Conservation (phyloP, 2,329 filamentous ascomycete genomes). For the Arthrobotrys musiformis region DNA sequence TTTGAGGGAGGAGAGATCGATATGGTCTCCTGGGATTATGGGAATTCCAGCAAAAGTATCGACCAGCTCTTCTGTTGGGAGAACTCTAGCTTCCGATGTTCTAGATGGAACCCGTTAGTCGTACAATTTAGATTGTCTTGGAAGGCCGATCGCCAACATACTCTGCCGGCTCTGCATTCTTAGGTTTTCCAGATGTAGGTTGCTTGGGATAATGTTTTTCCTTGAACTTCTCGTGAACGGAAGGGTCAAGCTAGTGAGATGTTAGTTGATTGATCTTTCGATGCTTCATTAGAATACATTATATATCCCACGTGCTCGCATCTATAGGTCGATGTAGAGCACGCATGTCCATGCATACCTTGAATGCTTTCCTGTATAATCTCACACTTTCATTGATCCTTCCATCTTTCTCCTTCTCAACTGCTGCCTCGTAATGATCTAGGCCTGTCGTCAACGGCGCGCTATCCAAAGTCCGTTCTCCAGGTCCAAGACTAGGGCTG, state of each 20-base stretch:
- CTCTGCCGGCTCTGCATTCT: slow-evolving; percentile 55
- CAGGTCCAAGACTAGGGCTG: slow-evolving; percentile 12
- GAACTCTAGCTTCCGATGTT: not conserved
- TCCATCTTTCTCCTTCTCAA: slow-evolving; percentile 85
- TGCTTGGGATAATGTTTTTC: slow-evolving; percentile 83
- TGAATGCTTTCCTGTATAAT: slow-evolving; percentile 89
- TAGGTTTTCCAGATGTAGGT: slow-evolving; percentile 14
- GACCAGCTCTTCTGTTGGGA: slow-evolving; percentile 36
- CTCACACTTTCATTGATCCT: slow-evolving; percentile 87
- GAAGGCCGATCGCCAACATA: slow-evolving; percentile 52
- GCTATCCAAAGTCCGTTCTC: slow-evolving; percentile 33
- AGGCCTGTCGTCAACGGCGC: slow-evolving; percentile 71
- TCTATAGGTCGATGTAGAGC: not conserved
- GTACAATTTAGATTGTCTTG: slow-evolving; percentile 60
- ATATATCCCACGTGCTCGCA: not conserved
- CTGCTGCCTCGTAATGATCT: slow-evolving; percentile 91
- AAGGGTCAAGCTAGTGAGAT: slow-evolving; percentile 75
- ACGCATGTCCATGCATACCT: slow-evolving; percentile 67
- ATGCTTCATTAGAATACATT: too few relatives aligned
- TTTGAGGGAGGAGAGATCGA: slow-evolving; percentile 46
- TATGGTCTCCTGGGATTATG: slow-evolving; percentile 28
- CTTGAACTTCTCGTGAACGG: slow-evolving; percentile 86
- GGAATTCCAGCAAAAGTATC: slow-evolving; percentile 22
- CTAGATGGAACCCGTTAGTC: slow-evolving; percentile 63
- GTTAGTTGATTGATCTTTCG: not conserved